A percentile compares a stretch with the other conserved stretches of the same genome.
These are phyloP conservation scores for Neurospora pannonica DNA, from an alignment of 495 filamentous ascomycete genomes.

Conservation along the genomic window DNA sequence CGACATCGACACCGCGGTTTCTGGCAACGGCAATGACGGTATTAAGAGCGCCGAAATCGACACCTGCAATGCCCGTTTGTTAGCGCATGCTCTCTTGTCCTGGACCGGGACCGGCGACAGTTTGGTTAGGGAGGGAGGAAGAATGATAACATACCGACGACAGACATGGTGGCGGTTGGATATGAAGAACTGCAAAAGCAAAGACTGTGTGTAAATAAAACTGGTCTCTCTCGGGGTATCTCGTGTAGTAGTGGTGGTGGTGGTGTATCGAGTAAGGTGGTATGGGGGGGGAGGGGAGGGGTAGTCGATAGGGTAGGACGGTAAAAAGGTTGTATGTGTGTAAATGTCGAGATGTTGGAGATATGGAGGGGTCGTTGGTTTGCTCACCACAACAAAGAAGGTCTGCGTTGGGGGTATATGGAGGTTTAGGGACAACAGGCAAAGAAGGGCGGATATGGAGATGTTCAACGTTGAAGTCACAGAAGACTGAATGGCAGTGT, in stretches of 20 bases:
- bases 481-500: slow-evolving; percentile 1
- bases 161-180: slow-evolving; percentile 37
- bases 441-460: not conserved
- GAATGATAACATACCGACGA: slow-evolving; percentile 29
- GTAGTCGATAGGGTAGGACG: not conserved
- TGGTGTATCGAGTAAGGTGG: not conserved
- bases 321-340: not conserved
- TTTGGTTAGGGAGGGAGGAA: not conserved
- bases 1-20: slow-evolving; percentile 98
- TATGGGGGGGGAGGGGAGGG: not conserved
- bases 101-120: not conserved
- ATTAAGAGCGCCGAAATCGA: slow-evolving; percentile 95
- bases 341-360: not conserved
- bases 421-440: not conserved
- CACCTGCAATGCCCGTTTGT: slow-evolving; percentile 37
- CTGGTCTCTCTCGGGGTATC: not conserved
- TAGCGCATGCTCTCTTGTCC: not conserved
- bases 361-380: not conserved
- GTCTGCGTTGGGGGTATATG: not conserved
- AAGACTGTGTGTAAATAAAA: slow-evolving; percentile 20
- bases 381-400: not conserved
- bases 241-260: not conserved
- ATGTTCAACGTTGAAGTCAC: not conserved
- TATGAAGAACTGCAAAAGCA: slow-evolving; percentile 7
- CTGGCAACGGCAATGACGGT: slow-evolving; percentile 95